Base-by-base conservation (phyloP, 1,139 yeast genomes). In the Keqinozyma sinolaborantium region DNA sequence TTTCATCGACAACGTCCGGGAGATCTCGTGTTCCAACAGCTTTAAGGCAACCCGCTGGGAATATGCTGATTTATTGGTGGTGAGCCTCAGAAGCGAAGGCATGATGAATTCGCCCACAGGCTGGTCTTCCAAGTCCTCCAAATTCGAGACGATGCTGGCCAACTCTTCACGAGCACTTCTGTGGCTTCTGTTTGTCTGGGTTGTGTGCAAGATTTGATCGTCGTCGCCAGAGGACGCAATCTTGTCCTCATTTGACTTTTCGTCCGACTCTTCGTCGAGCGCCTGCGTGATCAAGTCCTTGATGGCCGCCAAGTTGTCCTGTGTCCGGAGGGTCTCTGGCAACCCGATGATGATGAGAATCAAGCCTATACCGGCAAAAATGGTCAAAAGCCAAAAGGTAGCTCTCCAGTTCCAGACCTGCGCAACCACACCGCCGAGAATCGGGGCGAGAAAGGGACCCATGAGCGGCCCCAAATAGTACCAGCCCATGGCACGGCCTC, bases 371-470 rank as follows among this genome's bases (percentile, higher is more conserved):
- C 81, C 87, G 1, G 85, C 73, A 26, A 83, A 57, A 21, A 83
- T 81, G 20, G 82, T 85, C 56, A 85, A 60, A 34, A 84, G 77
- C 94, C 95, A 87, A 49, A 83, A 94, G 3, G 95, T 84, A 2
- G 92, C 86, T 51, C 95, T 67, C 95, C 95, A 87, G 5, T 86
- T 86, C 82, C 88, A 83, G 8, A 69, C 70, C 30, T 73, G 64
- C 4, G 85, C 74, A 16, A 87, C 72, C 2, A 80, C 78, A 38
- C 95, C 94, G 31, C 95, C 95, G 28, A 86, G 56, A 19, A 86
- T 79, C 0, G 96, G 96, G 8, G 94, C 80, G 5, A 84, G 44
- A 35, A 87, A 66, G 0, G 95, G 95, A 0, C 95, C 95, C 51
- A 81, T 70, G 26, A 87, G 66, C 0, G 95, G 88, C 0, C 95